Evolutionary conservation across 805 yeast genomes (phyloP).

Genomic region (Sporopachydermia lactativora): DNA sequence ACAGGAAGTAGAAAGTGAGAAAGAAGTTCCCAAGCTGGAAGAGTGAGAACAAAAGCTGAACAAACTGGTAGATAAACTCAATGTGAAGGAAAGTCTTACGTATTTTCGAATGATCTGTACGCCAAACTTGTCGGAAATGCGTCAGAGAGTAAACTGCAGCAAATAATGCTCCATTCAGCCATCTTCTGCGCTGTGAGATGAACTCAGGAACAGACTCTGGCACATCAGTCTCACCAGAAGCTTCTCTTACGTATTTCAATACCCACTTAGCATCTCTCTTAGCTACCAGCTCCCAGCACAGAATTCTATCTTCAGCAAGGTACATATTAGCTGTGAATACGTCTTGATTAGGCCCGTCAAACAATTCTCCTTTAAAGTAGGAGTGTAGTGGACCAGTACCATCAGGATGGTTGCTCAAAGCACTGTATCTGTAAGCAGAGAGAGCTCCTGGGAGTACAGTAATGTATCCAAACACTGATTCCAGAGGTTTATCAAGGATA

Average conservation of each 20-base stretch:
- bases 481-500: slow-evolving; percentile 87
- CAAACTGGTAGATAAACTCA: slow-evolving; percentile 80
- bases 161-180: slow-evolving; percentile 96
- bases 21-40: slow-evolving; percentile 88
- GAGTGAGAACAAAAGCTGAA: slow-evolving; percentile 73
- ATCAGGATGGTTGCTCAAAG: slow-evolving; percentile 69
- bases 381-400: slow-evolving; percentile 88
- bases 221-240: slow-evolving; percentile 93
- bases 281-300: slow-evolving; percentile 94
- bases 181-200: slow-evolving; percentile 90
- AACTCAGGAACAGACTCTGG: slow-evolving; percentile 93
- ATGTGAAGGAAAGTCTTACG: slow-evolving; percentile 73
- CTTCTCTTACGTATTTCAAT: slow-evolving; percentile 79
- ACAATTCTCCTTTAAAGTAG: slow-evolving; percentile 78
- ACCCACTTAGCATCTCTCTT: slow-evolving; percentile 77
- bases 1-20: slow-evolving; percentile 81
- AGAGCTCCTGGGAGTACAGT: slow-evolving; percentile 92
- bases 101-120: slow-evolving; percentile 67
- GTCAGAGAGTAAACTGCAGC: slow-evolving; percentile 86
- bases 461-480: slow-evolving; percentile 84
- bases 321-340: slow-evolving; percentile 96
- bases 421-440: slow-evolving; percentile 86
- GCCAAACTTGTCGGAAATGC: slow-evolving; percentile 81
- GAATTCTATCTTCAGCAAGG: slow-evolving; percentile 89
- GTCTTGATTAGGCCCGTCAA: slow-evolving; percentile 46